phyloP scores from a whole-genome alignment of 2,329 filamentous ascomycete species.

The Colletotrichum tropicicola region DNA sequence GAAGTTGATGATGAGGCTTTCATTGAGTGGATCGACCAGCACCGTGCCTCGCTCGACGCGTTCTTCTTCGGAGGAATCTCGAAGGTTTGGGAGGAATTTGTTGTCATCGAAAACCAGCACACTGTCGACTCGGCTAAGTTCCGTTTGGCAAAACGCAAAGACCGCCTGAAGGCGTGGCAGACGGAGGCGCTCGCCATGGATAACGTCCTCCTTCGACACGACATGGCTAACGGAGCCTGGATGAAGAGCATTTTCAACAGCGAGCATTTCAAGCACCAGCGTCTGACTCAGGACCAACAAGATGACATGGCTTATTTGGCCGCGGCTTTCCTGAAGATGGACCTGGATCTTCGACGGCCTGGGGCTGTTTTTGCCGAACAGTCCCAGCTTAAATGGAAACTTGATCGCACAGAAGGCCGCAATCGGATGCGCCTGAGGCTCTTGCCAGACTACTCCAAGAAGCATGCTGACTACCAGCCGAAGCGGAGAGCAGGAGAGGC shows the following conservation, averaged over 20 bases:
- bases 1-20: constrained; percentile 92
- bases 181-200: constrained; percentile 74
- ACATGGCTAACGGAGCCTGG: constrained; percentile 89
- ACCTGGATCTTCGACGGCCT: constrained; percentile 79
- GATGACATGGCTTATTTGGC: constrained; percentile 85
- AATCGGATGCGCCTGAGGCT: constrained; percentile 94
- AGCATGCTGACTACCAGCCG: constrained; percentile 81
- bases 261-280: constrained; percentile 91
- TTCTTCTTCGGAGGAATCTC: constrained; percentile 86
- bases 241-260: constrained; percentile 94
- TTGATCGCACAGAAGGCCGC: constrained; percentile 94
- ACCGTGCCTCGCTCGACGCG: constrained; percentile 79
- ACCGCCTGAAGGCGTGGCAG: constrained; percentile 84
- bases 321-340: constrained; percentile 80
- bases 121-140: constrained; percentile 79
- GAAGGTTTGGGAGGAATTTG: constrained; percentile 89
- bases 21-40: constrained; percentile 85
- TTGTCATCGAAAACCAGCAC: constrained; percentile 80
- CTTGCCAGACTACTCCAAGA: constrained; percentile 77
- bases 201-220: constrained; percentile 80
- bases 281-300: constrained; percentile 90
- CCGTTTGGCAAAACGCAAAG: constrained; percentile 79
- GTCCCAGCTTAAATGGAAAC: constrained; percentile 79
- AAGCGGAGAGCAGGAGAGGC: constrained; percentile 67
- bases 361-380: constrained; percentile 81